Evolutionary conservation across 2,329 filamentous ascomycete genomes (phyloP).

Genomic region (Samsoniella hepiali): DNA sequence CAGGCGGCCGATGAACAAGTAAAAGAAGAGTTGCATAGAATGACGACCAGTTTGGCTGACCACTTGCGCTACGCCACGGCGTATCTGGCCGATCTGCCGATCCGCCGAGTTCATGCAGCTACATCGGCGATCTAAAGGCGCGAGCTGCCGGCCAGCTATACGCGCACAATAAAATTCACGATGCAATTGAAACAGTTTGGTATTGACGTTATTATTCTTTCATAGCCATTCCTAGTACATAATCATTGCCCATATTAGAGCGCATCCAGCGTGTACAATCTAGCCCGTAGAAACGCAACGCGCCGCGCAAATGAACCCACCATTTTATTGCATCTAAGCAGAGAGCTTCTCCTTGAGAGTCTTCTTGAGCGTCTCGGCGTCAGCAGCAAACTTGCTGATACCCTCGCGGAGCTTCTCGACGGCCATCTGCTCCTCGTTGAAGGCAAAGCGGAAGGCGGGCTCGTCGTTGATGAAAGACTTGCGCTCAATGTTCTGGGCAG

Average conservation of each 20-base stretch:
- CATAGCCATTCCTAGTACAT: constrained; percentile 8
- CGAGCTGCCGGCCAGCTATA: not conserved
- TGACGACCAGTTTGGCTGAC: constrained; percentile 4
- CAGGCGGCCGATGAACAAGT: not conserved
- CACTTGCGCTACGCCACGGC: constrained; percentile 3
- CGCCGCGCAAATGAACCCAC: constrained; percentile 2
- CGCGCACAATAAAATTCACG: not conserved
- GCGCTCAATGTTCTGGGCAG: constrained; percentile 74
- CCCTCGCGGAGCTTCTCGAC: constrained; percentile 99
- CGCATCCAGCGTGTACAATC: constrained; percentile 3
- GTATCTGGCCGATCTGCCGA: not conserved
- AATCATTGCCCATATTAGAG: constrained; percentile 1
- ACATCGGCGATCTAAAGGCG: not conserved
- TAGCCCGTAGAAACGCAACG: constrained; percentile 3
- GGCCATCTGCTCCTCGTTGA: constrained; percentile 99
- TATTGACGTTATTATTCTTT: constrained; percentile 13
- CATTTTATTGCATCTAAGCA: constrained; percentile 33
- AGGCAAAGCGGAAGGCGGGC: constrained; percentile 91
- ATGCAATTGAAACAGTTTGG: not conserved
- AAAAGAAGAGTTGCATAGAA: not conserved
- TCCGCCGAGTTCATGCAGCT: not conserved
- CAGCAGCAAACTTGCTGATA: constrained; percentile 98
- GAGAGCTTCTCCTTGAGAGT: constrained; percentile 84
- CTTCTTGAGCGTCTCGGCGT: constrained; percentile 88
- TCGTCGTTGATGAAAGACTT: constrained; percentile 89